Percentiles rank a stretch among this genome's conserved stretches.
Conservation (phyloP, 2,329 filamentous ascomycete species). For the Diplodia mutila region DNA sequence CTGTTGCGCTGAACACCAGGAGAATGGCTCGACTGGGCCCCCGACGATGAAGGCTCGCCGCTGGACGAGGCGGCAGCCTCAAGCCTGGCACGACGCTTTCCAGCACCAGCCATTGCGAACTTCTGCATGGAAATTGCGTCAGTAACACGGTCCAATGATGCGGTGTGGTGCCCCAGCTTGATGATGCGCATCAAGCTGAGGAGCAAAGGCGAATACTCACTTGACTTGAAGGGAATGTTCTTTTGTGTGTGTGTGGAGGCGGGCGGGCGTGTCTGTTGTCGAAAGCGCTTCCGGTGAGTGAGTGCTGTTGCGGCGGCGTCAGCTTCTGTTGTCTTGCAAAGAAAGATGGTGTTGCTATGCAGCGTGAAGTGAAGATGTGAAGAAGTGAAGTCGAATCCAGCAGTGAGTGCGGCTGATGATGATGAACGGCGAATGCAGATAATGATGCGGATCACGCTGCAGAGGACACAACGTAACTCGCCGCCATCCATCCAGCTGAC, state of each 20-base stretch:
- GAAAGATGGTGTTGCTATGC: constrained; percentile 31
- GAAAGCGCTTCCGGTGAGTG: neutral
- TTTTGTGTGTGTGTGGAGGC: neutral
- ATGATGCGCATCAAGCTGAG: neutral
- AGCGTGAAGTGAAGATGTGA: neutral
- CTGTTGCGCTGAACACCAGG: constrained; percentile 22
- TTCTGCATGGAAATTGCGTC: neutral
- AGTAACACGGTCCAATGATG: neutral
- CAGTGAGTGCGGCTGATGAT: neutral
- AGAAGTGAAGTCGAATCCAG: neutral
- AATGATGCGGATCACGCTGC: neutral
- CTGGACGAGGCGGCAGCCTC: constrained; percentile 38
- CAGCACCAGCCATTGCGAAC: constrained; percentile 42
- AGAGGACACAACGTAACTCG: neutral
- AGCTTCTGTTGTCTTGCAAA: neutral
- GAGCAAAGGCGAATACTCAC: neutral
- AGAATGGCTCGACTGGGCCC: constrained; percentile 1
- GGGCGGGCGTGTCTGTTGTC: neutral
- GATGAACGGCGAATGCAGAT: neutral
- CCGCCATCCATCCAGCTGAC: neutral
- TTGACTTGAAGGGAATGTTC: neutral
- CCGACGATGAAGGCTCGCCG: constrained; percentile 25
- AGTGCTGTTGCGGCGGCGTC: neutral
- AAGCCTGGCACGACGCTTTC: constrained; percentile 39
- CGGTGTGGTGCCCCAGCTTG: neutral